A percentile compares a stretch with the other conserved stretches of the same genome.
phyloP scores from a whole-genome alignment of 371 early-diverging fungal genomes.

The Rhizomucor pusillus region DNA sequence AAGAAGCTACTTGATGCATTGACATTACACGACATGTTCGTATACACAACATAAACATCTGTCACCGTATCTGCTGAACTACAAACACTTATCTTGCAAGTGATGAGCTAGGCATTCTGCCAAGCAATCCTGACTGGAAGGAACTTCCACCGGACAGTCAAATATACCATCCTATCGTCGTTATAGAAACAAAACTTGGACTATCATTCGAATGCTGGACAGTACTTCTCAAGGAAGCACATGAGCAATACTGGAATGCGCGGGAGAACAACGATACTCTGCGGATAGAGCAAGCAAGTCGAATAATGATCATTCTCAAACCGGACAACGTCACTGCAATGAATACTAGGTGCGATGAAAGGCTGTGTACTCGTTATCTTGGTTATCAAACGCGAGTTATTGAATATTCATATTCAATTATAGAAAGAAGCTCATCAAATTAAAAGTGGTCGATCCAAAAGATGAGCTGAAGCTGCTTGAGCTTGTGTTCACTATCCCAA shows the following conservation, averaged over 20 bases:
- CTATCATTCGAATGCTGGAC: conserved; percentile 14
- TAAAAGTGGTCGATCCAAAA: conserved; percentile 19
- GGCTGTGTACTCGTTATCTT: too few relatives aligned
- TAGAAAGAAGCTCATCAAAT: conserved; percentile 43
- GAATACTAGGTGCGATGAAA: conserved; percentile 57
- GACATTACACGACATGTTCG: conserved; percentile 1
- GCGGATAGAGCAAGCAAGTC: conserved; percentile 22
- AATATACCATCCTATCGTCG: conserved; percentile 27
- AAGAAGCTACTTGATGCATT: conserved; percentile 5
- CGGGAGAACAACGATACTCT: neutral
- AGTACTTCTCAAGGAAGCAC: conserved; percentile 22
- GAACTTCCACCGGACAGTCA: conserved; percentile 24
- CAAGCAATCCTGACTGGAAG: conserved; percentile 11
- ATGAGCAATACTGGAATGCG: conserved; percentile 13
- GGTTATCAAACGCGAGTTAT: too few relatives aligned
- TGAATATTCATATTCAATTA: neutral
- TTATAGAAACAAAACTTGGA: conserved; percentile 37
- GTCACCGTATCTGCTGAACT: too few relatives aligned
- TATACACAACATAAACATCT: too few relatives aligned
- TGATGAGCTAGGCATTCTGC: conserved; percentile 35
- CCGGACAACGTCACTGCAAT: conserved; percentile 58
- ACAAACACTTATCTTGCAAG: conserved; percentile 9
- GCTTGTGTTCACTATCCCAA: conserved; percentile 49
- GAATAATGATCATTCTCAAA: conserved; percentile 45
- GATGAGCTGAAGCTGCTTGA: conserved; percentile 42